A percentile compares a stretch with the other conserved stretches of the same genome.
These are phyloP conservation scores for Choanephora cucurbitarum DNA, from an alignment of 371 early-diverging fungal species.

Conservation along the genomic window DNA sequence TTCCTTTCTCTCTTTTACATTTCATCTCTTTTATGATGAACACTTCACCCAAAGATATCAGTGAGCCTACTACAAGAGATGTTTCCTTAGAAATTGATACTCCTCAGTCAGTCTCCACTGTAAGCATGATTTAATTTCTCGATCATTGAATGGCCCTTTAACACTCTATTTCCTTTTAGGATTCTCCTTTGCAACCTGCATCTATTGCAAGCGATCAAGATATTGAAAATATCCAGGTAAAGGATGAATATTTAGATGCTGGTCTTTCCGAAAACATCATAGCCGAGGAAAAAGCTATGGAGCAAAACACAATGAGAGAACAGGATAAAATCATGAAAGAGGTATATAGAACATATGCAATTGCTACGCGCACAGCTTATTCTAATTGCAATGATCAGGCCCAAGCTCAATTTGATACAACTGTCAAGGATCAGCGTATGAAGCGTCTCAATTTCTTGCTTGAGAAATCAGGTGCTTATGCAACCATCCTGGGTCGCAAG, in stretches of 20 bases:
- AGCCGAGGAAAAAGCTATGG: slow-evolving; percentile 54
- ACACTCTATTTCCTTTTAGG: no score
- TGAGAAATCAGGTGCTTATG: slow-evolving; percentile 82
- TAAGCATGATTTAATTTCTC: slow-evolving; percentile 8
- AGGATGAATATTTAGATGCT: slow-evolving; percentile 33
- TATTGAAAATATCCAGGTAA: slow-evolving; percentile 16
- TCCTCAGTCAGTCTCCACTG: background rate
- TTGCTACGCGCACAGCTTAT: no score
- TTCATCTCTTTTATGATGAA: background rate
- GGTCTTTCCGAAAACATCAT: slow-evolving; percentile 40
- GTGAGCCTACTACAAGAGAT: slow-evolving; percentile 12
- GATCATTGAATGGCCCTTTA: no score
- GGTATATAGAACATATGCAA: slow-evolving; percentile 28
- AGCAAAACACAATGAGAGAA: slow-evolving; percentile 43
- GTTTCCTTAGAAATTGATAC: slow-evolving; percentile 5
- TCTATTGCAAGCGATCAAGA: slow-evolving; percentile 26
- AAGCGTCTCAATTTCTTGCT: slow-evolving; percentile 81
- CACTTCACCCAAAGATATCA: background rate
- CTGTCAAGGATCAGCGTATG: slow-evolving; percentile 69
- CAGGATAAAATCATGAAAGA: slow-evolving; percentile 53
- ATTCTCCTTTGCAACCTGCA: slow-evolving; percentile 15
- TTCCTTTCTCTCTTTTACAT: background rate
- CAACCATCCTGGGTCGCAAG: slow-evolving; percentile 75
- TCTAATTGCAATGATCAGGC: no score
- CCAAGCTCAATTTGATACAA: slow-evolving; percentile 55